Base-by-base conservation (phyloP, 2,329 filamentous ascomycete genomes). In the Aspergillus aculeatinus region DNA sequence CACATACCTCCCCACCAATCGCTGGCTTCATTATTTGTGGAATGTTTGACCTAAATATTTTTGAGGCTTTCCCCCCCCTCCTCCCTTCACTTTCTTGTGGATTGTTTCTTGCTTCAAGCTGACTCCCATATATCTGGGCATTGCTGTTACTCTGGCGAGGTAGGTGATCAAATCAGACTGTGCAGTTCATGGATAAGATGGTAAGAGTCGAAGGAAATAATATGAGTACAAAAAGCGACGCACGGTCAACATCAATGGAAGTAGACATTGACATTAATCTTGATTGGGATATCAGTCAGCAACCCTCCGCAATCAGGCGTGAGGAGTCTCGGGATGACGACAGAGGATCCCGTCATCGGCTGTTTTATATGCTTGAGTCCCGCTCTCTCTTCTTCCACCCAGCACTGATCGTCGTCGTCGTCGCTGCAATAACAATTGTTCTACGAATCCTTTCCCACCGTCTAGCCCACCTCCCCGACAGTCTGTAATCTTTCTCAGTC, bases 1-100 rank as follows among this genome's bases (percentile, higher is more conserved):
- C 61, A 63, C 61, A 60, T 35, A 21, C 29, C 16, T 44, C 27
- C 35, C 47, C 21, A 39, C 59, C 59, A 63, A 61, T 63, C 55
- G 56, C 33, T 48, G 33, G 23, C 33, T 44, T 51, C 47, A 23
- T 25, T 19, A 21, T 39, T 19, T 44, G 61, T 63, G 60, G 58
- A 58, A 60, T 62, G 60, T 62, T 60, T 58, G 50, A 42, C 59
- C 47, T 59, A 51, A 29, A 48, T 50, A 27, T 29, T 55, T 29
- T 55, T 29, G 39, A 47, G 52, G 35, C 39, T 55, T 55, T 55
- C 48, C 16, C 4, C 47, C 48, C 10, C 25, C 16, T 44, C 25
- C 33, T 35, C 16, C 16, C 39, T 44, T 44, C 39, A 19, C 39
- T 44, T 5, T n/a, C 14, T 19, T 16, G 16, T 44, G 39, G 16